phyloP scores from a whole-genome alignment of 139 green algal species.

The Zygnema circumcarinatum region DNA sequence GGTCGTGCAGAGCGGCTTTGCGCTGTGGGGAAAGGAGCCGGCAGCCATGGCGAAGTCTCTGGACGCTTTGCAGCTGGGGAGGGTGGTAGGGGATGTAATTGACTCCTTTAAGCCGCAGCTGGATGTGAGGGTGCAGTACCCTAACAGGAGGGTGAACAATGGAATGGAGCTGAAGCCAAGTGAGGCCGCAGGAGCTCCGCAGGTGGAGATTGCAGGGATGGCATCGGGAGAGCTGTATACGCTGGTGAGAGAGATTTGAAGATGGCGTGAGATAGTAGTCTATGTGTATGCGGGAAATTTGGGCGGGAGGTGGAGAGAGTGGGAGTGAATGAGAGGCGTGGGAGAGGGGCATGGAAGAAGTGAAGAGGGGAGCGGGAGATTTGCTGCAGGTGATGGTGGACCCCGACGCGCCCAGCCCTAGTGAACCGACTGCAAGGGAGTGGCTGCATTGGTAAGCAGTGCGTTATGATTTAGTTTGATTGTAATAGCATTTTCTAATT shows the following conservation, averaged over 20 bases:
- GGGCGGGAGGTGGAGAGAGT: no score
- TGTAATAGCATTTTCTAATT: no score
- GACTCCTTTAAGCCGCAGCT: slow-evolving; percentile 29
- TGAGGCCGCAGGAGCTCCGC: neutral
- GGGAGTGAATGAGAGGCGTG: no score
- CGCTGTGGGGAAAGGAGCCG: no score
- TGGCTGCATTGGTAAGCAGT: slow-evolving; percentile 57
- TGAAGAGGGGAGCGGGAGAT: neutral
- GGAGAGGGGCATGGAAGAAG: neutral
- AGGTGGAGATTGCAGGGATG: slow-evolving; percentile 14
- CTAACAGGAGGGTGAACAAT: slow-evolving; percentile 14
- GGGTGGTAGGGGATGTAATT: slow-evolving; percentile 41
- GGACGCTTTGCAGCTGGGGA: slow-evolving; percentile 7
- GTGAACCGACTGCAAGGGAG: slow-evolving; percentile 17
- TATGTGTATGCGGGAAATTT: neutral
- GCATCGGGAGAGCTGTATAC: slow-evolving; percentile 25
- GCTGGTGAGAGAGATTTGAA: neutral
- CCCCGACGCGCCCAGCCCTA: slow-evolving; percentile 55
- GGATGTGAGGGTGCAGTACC: slow-evolving; percentile 38
- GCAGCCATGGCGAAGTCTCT: slow-evolving; percentile 21
- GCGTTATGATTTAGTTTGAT: no score
- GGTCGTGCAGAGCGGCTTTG: no score
- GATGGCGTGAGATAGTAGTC: neutral
- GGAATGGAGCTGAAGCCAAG: slow-evolving; percentile 33
- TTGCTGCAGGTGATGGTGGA: slow-evolving; percentile 54